Evolutionary conservation across 163 green algal genomes (phyloP), one percentile per base, ranked within the genome.

Genomic region (Volvox carteri): DNA sequence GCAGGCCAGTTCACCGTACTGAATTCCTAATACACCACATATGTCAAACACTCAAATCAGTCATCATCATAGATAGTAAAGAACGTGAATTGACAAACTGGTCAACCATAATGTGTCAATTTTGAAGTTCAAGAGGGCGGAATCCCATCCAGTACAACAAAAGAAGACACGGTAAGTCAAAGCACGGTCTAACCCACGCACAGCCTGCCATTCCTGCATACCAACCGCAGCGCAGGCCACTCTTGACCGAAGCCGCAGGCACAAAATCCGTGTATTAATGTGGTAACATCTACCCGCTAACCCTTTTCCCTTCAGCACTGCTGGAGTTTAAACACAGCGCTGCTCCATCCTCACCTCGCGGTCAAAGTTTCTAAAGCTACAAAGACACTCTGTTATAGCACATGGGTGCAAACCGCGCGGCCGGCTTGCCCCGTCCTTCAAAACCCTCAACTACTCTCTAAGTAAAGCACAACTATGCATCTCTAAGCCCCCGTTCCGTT

Each of bases 241-340:
- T n/a, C 56, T 8, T 41, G 62, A 21, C 41, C 14, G 58, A 48
- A 9, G 37, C 70, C 33, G 70, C 39, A 78, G 25, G 5, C 56
- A 39, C 70, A 78, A 56, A 46, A 54, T 28, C 70, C n/a, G n/a
- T n/a, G n/a, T n/a, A 35, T n/a, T 42, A 75, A 56, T 54, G 14
- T 77, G 2, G 21, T 78, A 21, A 25, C 42, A 78, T 42, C 73
- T 80, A 80, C 73, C 73, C 73, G 46, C 70, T 78, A 52, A 58
- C 9, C 37, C 39, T 41, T 58, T 18, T 14, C 5, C 23, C 37
- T 28, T 60, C 25, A 44, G 73, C 75, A 84, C 75, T 84, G 46
- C 46, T 84, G 75, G 48, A 84, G 75, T 84, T 46, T 48, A 16
- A 58, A 39, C 12, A 19, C n/a, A 46, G 67, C 35, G 25, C 35